A percentile compares a stretch with the other conserved stretches of the same genome.
These are phyloP conservation scores for Globisporangium sylvaticum DNA, from an alignment of 352 stramenopile species.

Conservation along the genomic window DNA sequence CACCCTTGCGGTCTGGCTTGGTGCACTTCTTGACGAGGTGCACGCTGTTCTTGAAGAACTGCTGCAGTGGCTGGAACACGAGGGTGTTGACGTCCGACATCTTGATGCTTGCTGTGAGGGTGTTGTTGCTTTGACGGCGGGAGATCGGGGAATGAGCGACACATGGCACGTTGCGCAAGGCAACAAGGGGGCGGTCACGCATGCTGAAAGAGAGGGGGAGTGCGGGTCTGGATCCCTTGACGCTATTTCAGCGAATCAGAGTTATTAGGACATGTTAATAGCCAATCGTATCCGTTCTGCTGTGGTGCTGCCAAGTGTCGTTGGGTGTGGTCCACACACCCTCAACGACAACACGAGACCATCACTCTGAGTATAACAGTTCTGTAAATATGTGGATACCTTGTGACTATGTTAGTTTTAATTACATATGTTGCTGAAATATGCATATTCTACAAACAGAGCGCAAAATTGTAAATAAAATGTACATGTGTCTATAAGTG, in stretches of 20 bases:
- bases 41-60: constrained; percentile 97
- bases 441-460: not conserved
- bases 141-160: constrained; percentile 21
- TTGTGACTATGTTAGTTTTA: not conserved
- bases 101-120: not conserved
- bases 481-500: not conserved
- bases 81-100: constrained; percentile 90
- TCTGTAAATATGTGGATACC: constrained; percentile 3
- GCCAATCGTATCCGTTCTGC: not conserved
- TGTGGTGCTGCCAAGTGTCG: not conserved
- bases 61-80: constrained; percentile 94
- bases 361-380: not conserved
- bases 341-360: not conserved
- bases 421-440: not conserved
- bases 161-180: constrained; percentile 5
- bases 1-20: constrained; percentile 98
- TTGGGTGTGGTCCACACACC: not conserved
- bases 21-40: constrained; percentile 99
- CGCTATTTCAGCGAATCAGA: constrained; percentile 6
- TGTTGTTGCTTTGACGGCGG: constrained; percentile 10
- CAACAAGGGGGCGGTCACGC: not conserved
- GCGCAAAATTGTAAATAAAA: not conserved
- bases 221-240: not conserved
- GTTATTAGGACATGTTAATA: not conserved
- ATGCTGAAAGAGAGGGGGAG: too few relatives aligned